These are phyloP conservation scores for Geotrichum klebahnii DNA, from an alignment of 1,139 yeast genomes.

Conservation along the genomic window DNA sequence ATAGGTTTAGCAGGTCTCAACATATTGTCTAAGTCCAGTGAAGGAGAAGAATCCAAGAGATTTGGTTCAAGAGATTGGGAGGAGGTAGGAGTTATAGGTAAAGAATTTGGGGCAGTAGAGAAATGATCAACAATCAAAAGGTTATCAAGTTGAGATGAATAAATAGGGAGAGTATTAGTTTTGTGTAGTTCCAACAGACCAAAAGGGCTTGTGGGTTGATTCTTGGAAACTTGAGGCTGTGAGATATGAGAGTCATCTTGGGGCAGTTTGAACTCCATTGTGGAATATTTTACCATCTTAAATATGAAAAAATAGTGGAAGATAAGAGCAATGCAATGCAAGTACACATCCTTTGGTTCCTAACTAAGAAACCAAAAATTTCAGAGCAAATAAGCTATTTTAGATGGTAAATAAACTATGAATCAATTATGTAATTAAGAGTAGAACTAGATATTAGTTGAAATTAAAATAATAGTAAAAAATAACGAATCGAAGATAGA, in stretches of 20 bases:
- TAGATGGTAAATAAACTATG: slow-evolving; percentile 1
- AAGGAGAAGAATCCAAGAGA: too few relatives aligned
- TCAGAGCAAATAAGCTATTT: slow-evolving; percentile 2
- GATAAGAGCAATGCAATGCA: too few relatives aligned
- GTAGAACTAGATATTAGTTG: not conserved
- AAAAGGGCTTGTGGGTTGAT: not conserved
- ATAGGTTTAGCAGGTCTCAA: too few relatives aligned
- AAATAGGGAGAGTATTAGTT: slow-evolving; percentile 1
- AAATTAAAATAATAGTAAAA: too few relatives aligned
- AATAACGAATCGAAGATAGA: not conserved
- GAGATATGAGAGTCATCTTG: too few relatives aligned
- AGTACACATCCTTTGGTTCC: slow-evolving; percentile 2
- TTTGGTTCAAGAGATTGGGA: too few relatives aligned
- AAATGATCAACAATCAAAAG: not conserved
- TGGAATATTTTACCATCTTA: too few relatives aligned
- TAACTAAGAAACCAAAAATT: not conserved
- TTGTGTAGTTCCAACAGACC: not conserved
- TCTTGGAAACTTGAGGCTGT: too few relatives aligned
- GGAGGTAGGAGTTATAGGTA: not conserved
- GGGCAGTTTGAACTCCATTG: too few relatives aligned
- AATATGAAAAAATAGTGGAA: too few relatives aligned
- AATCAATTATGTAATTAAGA: too few relatives aligned
- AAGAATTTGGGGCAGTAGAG: not conserved
- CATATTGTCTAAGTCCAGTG: too few relatives aligned
- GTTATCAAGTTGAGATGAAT: not conserved